Evolutionary conservation across 768 basidiomycete genomes (phyloP).

Genomic region (Obba rivulosa): DNA sequence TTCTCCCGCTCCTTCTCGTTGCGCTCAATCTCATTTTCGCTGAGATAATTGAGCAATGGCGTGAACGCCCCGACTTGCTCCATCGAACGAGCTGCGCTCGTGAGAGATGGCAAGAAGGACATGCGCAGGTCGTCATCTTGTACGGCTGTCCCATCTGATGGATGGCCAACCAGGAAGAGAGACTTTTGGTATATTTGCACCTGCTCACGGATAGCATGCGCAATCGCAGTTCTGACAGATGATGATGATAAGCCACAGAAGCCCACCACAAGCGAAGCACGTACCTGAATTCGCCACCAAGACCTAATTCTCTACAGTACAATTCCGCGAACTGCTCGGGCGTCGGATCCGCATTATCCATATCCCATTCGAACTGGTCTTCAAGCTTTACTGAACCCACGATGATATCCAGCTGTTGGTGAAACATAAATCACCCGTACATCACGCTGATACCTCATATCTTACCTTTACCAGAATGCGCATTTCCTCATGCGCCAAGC

Average conservation of each 20-base stretch:
- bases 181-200: conserved; percentile 89
- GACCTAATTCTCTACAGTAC: conserved; percentile 81
- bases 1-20: conserved; percentile 93
- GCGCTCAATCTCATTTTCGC: conserved; percentile 83
- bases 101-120: conserved; percentile 82
- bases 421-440: conserved; percentile 1
- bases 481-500: conserved; percentile 74
- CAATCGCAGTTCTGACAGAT: conserved; percentile 78
- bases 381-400: conserved; percentile 89
- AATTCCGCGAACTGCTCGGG: conserved; percentile 92
- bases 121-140: conserved; percentile 89
- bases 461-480: conserved; percentile 87
- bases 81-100: conserved; percentile 62
- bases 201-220: conserved; percentile 95
- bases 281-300: conserved; percentile 90
- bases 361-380: conserved; percentile 98
- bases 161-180: conserved; percentile 84
- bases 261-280: conserved; percentile 20
- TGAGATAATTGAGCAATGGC: conserved; percentile 84
- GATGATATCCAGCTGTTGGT: conserved; percentile 93
- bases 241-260: not conserved
- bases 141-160: conserved; percentile 70
- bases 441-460: too few relatives aligned
- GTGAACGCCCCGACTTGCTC: conserved; percentile 80
- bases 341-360: conserved; percentile 70